Evolutionary conservation across 352 stramenopile species (phyloP).

Genomic region (Vaucheria bursata): DNA sequence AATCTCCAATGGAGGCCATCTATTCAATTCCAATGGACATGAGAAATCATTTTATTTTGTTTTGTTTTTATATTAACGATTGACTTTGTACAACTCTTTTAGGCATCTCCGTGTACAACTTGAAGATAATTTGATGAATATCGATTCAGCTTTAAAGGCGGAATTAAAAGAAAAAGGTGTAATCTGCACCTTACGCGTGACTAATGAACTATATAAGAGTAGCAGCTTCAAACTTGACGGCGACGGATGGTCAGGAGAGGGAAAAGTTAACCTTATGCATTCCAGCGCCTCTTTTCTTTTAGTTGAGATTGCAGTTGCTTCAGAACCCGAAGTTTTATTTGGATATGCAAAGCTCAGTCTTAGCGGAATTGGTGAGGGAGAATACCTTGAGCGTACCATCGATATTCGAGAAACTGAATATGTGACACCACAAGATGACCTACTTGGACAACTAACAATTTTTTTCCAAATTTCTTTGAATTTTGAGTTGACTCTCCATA

Average conservation of each 20-base stretch:
- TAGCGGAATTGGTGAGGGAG: conserved; percentile 19
- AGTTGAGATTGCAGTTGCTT: conserved; percentile 13
- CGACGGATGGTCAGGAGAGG: conserved; percentile 20
- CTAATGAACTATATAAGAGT: conserved; percentile 25
- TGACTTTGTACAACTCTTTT: not conserved
- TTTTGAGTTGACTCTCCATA: conserved; percentile 20
- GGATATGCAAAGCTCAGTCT: conserved; percentile 30
- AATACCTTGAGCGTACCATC: conserved; percentile 11
- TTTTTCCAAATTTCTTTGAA: conserved; percentile 28
- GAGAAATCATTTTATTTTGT: not conserved
- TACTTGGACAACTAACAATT: conserved; percentile 31
- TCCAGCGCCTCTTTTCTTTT: conserved; percentile 21
- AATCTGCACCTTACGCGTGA: conserved; percentile 29
- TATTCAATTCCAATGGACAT: not conserved
- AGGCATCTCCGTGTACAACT: conserved; percentile 22
- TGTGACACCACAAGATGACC: conserved; percentile 26
- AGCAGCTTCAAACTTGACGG: not conserved
- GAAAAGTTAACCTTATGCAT: conserved; percentile 30
- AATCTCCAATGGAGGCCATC: not conserved
- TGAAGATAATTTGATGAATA: conserved; percentile 1
- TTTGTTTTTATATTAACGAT: not conserved
- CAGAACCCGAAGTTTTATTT: not conserved
- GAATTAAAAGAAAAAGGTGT: conserved; percentile 4
- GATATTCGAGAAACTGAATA: conserved; percentile 42
- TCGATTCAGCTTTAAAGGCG: not conserved